Base-by-base conservation (phyloP, 805 yeast genomes). In the Lachancea cidri region DNA sequence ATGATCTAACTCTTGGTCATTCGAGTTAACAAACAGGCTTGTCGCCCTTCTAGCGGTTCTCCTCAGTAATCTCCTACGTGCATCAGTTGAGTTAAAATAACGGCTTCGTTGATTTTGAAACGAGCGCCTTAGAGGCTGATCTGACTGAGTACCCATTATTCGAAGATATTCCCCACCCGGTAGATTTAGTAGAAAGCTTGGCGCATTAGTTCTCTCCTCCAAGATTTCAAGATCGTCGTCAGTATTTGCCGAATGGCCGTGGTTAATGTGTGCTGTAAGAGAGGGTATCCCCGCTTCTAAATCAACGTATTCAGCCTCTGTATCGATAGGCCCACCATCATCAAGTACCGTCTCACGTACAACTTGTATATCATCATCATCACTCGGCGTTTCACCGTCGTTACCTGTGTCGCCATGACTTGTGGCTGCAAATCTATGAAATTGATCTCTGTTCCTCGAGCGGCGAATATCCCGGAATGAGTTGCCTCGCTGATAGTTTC, bases 161-260 rank as follows among this genome's bases (percentile, higher is more conserved):
- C 47, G 42, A 29, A 59, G 27, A 2, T 49, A 48, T 18, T 49
- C 50, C 18, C 60, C 57, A 17, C 63, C 63, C 1, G 63, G 65
- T 5, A 59, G 45, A 19, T 46, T 50, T 15, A 58, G 36, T 4
- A 57, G 50, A 25, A 38, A 36, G 5, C 47, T 40, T 2, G 62
- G 57, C 3, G 38, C 52, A 4, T 52, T 45, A 7, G 50, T 49
- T 19, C 57, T 48, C 39, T 60, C 64, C 42, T 55, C 60, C 17
- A 57, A 43, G n/a, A 66, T 62, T 29, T 50, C 36, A 13, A 60
- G 29, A 8, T 56, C 65, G 38, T 60, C 64, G 39, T 53, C 64
- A 33, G 37, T 27, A n/a, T 24, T 20, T 5, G 38, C 33, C 17
- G 42, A 25, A 20, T 22, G 35, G 13, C 35, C 40, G 8, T 52